A percentile compares a stretch with the other conserved stretches of the same genome.
phyloP scores from a whole-genome alignment of 164 flowering plant species.

The Liriodendron chinense region DNA sequence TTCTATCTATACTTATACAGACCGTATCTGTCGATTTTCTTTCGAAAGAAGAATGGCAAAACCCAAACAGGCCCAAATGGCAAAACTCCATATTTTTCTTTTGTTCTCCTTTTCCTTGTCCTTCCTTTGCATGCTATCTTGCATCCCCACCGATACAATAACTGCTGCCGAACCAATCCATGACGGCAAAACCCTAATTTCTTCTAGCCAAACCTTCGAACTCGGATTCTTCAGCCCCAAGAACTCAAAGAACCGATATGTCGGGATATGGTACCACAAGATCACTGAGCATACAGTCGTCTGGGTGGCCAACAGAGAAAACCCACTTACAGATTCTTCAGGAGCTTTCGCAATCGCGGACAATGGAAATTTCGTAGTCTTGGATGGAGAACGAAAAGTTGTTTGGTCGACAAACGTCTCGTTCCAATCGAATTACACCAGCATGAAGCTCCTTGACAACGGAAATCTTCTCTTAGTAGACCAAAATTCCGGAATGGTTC shows the following conservation, averaged over 20 bases:
- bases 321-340: conserved; percentile 15
- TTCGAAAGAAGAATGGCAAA: no score
- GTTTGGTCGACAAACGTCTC: conserved; percentile 27
- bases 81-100: no score
- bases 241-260: conserved; percentile 5
- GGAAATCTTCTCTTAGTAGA: conserved; percentile 35
- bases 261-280: conserved; percentile 15
- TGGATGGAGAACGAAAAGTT: conserved; percentile 14
- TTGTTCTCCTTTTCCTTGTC: no score
- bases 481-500: neutral
- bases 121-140: no score
- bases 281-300: conserved; percentile 13
- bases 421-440: neutral
- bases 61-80: no score
- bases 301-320: conserved; percentile 47
- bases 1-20: no score
- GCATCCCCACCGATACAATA: conserved; percentile 5
- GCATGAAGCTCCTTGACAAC: conserved; percentile 16
- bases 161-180: conserved; percentile 6
- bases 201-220: neutral
- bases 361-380: conserved; percentile 22
- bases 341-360: conserved; percentile 11
- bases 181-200: conserved; percentile 13
- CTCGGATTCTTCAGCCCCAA: conserved; percentile 12
- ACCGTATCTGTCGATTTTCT: no score